phyloP scores from a whole-genome alignment of 306 rosid genomes.

The Benincasa hispida region DNA sequence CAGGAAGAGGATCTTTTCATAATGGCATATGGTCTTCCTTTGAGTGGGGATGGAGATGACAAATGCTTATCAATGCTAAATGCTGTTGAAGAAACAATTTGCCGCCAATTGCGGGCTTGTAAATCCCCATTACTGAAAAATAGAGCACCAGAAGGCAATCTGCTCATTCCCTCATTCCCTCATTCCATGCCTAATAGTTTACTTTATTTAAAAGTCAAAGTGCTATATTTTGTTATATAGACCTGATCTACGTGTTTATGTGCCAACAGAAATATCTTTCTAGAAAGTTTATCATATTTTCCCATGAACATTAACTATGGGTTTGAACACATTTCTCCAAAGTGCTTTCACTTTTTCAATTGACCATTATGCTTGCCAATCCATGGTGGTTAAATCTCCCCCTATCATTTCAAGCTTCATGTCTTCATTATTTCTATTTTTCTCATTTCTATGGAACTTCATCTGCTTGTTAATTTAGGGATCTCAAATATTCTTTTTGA shows the following conservation, averaged over 20 bases:
- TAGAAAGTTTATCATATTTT: neutral
- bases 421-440: neutral
- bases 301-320: neutral
- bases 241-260: neutral
- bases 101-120: slow-evolving; percentile 89
- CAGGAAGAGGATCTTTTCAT: slow-evolving; percentile 96
- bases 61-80: slow-evolving; percentile 71
- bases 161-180: neutral
- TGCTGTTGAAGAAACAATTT: slow-evolving; percentile 81
- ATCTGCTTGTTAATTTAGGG: slow-evolving; percentile 12
- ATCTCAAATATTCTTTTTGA: neutral
- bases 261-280: neutral
- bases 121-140: slow-evolving; percentile 54
- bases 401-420: slow-evolving; percentile 4
- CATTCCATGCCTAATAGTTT: neutral
- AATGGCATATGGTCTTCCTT: slow-evolving; percentile 87
- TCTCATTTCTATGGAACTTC: slow-evolving; percentile 8
- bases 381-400: neutral
- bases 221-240: neutral
- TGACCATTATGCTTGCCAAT: neutral
- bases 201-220: neutral
- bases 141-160: slow-evolving; percentile 56
- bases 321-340: neutral
- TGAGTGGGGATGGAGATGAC: slow-evolving; percentile 77
- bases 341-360: neutral